Evolutionary conservation across 2,329 filamentous ascomycete species (phyloP).

Genomic region (Arthrinium phaeospermum): DNA sequence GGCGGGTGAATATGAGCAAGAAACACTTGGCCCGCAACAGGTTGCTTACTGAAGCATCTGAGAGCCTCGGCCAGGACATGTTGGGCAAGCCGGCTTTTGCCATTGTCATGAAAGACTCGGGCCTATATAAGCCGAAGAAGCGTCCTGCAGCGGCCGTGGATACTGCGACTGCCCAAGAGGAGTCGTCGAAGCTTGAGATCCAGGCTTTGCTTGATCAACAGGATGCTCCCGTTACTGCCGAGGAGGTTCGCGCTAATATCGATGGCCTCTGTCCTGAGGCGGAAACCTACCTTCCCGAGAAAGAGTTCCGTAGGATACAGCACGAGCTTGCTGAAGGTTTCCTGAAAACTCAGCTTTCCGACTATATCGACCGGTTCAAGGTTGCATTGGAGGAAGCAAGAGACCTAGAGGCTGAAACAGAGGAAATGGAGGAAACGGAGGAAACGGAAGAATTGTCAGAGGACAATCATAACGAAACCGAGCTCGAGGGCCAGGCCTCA

Average conservation of each 20-base stretch:
- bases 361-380: constrained; percentile 44
- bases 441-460: background rate
- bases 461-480: constrained; percentile 18
- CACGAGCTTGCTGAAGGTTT: constrained; percentile 51
- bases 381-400: background rate
- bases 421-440: background rate
- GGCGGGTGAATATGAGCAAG: constrained; percentile 26
- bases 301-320: constrained; percentile 49
- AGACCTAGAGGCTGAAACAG: background rate
- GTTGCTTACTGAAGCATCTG: constrained; percentile 31
- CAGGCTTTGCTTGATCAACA: constrained; percentile 39
- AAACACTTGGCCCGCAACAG: constrained; percentile 32
- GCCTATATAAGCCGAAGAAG: constrained; percentile 26
- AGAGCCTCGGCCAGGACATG: constrained; percentile 38
- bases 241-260: constrained; percentile 52
- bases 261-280: constrained; percentile 53
- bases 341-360: constrained; percentile 49
- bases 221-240: constrained; percentile 31
- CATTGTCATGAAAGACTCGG: constrained; percentile 52
- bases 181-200: constrained; percentile 29
- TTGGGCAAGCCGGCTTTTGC: constrained; percentile 49
- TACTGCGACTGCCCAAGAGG: too few species aligned
- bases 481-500: background rate
- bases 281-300: constrained; percentile 43
- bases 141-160: background rate